Conservation (phyloP, 768 basidiomycete genomes). For the Lepiota brunneoincarnata region DNA sequence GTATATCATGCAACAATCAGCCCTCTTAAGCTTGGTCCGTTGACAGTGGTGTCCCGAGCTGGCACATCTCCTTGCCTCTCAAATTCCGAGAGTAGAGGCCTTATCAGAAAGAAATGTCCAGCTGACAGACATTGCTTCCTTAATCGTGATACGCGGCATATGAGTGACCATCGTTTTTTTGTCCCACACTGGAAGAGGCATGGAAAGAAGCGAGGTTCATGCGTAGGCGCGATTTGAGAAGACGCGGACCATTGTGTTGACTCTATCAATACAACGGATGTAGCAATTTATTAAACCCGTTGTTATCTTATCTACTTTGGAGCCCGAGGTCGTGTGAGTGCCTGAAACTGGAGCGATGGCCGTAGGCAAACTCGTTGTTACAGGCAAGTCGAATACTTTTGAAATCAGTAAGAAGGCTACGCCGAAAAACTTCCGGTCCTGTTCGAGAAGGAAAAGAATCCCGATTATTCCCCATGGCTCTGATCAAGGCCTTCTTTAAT, state of each 20-base stretch:
- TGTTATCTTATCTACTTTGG: no score
- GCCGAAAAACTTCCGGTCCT: no score
- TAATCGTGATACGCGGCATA: not conserved
- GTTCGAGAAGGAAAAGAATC: conserved; percentile 43
- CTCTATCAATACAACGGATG: conserved; percentile 33
- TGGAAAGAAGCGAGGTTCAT: not conserved
- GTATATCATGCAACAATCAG: not conserved
- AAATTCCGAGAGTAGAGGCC: not conserved
- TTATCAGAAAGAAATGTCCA: conserved; percentile 3
- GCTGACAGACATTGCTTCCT: not conserved
- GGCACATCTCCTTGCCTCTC: not conserved
- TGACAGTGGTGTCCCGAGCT: not conserved
- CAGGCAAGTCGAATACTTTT: no score
- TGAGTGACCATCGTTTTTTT: not conserved
- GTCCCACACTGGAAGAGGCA: not conserved
- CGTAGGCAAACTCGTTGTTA: conserved; percentile 21
- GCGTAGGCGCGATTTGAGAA: not conserved
- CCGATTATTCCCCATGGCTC: conserved; percentile 29
- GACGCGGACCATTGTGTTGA: conserved; percentile 24
- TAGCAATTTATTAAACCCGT: no score
- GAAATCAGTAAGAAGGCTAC: no score
- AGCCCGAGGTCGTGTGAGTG: conserved; percentile 24
- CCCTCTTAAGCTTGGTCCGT: conserved; percentile 2
- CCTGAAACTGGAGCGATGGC: conserved; percentile 55
- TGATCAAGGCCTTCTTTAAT: not conserved